phyloP scores from a whole-genome alignment of 768 basidiomycete genomes.

The Auriculariales sp. region DNA sequence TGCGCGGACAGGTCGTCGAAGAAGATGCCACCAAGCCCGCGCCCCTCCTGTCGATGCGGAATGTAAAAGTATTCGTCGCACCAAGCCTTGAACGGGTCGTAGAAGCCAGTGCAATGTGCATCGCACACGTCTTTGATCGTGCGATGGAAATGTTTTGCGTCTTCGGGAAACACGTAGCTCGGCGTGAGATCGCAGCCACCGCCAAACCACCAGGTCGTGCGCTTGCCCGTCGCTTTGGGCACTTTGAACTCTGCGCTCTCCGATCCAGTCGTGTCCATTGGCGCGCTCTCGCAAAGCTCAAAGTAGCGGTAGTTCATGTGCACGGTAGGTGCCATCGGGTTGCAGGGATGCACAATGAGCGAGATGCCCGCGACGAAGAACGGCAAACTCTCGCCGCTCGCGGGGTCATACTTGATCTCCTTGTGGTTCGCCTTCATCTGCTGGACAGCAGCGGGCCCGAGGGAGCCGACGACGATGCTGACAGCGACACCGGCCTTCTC shows the following conservation, averaged over 20 bases:
- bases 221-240: conserved; percentile 26
- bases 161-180: conserved; percentile 78
- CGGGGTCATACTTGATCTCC: conserved; percentile 47
- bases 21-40: conserved; percentile 88
- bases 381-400: conserved; percentile 49
- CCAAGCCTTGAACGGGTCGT: conserved; percentile 80
- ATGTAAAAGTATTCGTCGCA: conserved; percentile 97
- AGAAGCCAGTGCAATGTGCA: conserved; percentile 48
- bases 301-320: conserved; percentile 98
- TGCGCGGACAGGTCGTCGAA: conserved; percentile 80
- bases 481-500: conserved; percentile 97
- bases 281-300: conserved; percentile 54
- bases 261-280: no score
- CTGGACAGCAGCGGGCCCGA: conserved; percentile 79
- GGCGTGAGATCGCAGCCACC: conserved; percentile 93
- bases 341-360: conserved; percentile 86
- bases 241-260: conserved; percentile 16
- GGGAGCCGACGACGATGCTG: conserved; percentile 73
- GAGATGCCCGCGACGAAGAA: conserved; percentile 91
- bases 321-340: conserved; percentile 85
- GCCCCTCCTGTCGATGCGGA: conserved; percentile 68
- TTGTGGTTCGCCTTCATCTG: conserved; percentile 93
- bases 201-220: conserved; percentile 96
- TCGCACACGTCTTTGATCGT: conserved; percentile 68
- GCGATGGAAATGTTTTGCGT: conserved; percentile 75